Evolutionary conservation across 2,329 filamentous ascomycete species (phyloP), one percentile per base, ranked within the genome.

Genomic region (Penicillium brasilianum): DNA sequence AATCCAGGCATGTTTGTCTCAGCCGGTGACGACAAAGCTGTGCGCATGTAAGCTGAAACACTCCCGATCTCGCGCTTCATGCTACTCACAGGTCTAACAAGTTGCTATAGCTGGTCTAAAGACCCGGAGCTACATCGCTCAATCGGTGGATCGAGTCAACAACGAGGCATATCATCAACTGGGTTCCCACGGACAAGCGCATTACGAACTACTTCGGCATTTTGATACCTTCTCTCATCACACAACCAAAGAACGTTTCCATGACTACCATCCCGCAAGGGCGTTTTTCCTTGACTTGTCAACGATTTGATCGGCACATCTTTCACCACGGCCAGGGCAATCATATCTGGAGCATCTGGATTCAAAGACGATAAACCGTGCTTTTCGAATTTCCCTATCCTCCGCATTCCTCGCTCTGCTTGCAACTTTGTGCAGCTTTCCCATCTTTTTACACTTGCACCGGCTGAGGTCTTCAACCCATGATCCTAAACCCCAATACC

Each of bases 1-100:
- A 87, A 97, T 72, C 88, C 92, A 0, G 87, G 86, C 63, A 89
- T 97, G 81, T 92, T 97, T 77, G 95, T 93, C 16, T 94, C 93
- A 13, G 94, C 91, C 60, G 93, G 94, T 18, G 95, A 99, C 75
- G 95, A 98, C 72, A 84, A 85, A 57, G 88, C 85, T 73, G 89
- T 98, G 65, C 89, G 90, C 78, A 93, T 99, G 90, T 97, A 82
- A 82, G 90, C 81, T 61, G 14, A 7, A 20, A 20, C 13, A 22
- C 18, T 50, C 13, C 18, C 4, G 1, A 20, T 48, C 6, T 4
- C 22, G 3, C 3, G 6, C 20, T 8, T 30, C 8, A 30, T 20
- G 1, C 51, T 14, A 30, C 18, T 3, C 13, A 10, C 22, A 30
- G 51, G 36, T 4, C 32, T 46, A 30, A 56, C 39, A 66, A 37